Conservation (phyloP, 208 protist species). For the Leishmania braziliensis region DNA sequence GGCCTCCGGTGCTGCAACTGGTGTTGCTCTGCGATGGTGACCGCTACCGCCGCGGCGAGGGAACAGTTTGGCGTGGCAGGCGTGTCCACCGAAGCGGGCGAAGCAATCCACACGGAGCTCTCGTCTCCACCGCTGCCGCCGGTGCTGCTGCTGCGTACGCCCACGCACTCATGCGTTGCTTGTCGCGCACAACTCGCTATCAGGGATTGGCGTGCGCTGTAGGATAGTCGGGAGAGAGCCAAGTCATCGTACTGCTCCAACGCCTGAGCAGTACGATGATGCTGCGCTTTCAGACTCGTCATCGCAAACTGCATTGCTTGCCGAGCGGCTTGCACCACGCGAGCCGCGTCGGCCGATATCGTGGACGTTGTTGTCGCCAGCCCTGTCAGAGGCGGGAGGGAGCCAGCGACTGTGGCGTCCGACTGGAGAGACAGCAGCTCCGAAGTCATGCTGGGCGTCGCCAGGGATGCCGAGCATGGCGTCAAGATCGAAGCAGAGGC, state of each 20-base stretch:
- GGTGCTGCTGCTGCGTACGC: not conserved
- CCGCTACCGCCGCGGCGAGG: not conserved
- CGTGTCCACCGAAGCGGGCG: not conserved
- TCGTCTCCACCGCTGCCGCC: not conserved
- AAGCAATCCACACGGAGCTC: not conserved
- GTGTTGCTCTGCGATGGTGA: not conserved
- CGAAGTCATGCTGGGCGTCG: not conserved
- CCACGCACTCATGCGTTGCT: not conserved
- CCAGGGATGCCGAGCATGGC: not conserved
- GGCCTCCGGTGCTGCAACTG: not conserved
- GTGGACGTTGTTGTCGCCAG: not conserved
- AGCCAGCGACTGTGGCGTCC: not conserved
- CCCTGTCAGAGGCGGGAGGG: conserved; percentile 5
- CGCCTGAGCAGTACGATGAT: conserved; percentile 16
- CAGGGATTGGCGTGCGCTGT: conserved; percentile 15
- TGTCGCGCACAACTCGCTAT: not conserved
- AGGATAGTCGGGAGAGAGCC: conserved; percentile 16
- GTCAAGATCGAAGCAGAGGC: conserved; percentile 12
- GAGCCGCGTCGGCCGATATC: conserved; percentile 1
- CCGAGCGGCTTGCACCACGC: conserved; percentile 12
- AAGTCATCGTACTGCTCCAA: conserved; percentile 22
- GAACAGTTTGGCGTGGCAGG: not conserved
- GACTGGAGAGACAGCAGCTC: not conserved
- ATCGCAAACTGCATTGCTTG: conserved; percentile 23
- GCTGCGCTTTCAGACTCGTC: conserved; percentile 21